These are phyloP conservation scores for Crepidotus variabilis DNA, from an alignment of 768 basidiomycete genomes.

Conservation along the genomic window DNA sequence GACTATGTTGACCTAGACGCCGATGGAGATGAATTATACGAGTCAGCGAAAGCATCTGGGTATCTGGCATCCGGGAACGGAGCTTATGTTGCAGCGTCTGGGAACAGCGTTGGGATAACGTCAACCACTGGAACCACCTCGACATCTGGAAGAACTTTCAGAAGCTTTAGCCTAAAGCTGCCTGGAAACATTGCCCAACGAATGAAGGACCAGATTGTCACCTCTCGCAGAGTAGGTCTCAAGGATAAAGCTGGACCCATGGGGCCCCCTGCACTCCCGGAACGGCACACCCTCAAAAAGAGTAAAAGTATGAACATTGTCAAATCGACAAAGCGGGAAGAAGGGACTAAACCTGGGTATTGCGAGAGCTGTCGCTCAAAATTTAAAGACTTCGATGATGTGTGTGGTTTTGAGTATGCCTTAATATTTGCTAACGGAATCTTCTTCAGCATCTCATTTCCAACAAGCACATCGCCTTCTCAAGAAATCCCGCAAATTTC, in stretches of 20 bases:
- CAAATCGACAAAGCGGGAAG: slow-evolving; percentile 72
- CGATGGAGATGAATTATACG: slow-evolving; percentile 40
- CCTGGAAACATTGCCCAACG: slow-evolving; percentile 52
- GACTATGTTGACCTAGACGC: slow-evolving; percentile 35
- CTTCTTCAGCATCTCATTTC: slow-evolving; percentile 62
- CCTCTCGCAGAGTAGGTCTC: slow-evolving; percentile 49
- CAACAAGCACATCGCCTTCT: slow-evolving; percentile 80
- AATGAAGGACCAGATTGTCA: slow-evolving; percentile 63
- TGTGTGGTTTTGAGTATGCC: slow-evolving; percentile 33
- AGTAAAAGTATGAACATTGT: slow-evolving; percentile 81
- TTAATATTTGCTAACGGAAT: slow-evolving; percentile 2
- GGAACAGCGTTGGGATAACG: slow-evolving; percentile 91
- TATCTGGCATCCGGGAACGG: slow-evolving; percentile 53
- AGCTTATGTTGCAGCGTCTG: slow-evolving; percentile 85
- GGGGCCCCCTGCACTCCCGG: slow-evolving; percentile 70
- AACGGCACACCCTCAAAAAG: slow-evolving; percentile 57
- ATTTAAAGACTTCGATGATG: slow-evolving; percentile 83
- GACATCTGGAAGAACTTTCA: slow-evolving; percentile 42
- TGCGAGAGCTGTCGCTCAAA: slow-evolving; percentile 94
- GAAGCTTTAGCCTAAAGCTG: slow-evolving; percentile 37
- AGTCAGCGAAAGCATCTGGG: slow-evolving; percentile 67
- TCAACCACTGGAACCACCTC: slow-evolving; percentile 89
- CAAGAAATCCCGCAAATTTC: slow-evolving; percentile 75
- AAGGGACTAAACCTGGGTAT: slow-evolving; percentile 90
- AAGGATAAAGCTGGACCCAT: slow-evolving; percentile 35